Conservation (phyloP, 805 yeast species). For the Candida maris region DNA sequence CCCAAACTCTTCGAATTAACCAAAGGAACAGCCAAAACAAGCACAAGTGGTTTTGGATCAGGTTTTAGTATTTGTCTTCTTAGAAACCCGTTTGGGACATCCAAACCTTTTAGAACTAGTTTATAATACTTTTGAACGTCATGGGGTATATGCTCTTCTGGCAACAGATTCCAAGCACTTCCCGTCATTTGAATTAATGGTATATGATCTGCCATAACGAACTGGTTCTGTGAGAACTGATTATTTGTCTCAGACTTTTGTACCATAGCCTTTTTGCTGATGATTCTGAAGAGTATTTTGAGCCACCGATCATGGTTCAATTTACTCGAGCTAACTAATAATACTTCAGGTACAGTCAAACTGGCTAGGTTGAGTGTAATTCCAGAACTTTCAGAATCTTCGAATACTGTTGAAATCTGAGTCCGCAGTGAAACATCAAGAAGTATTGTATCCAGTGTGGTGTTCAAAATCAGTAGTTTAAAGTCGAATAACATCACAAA, state of each 20-base stretch:
- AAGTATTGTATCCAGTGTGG: conserved; percentile 16
- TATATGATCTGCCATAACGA: conserved; percentile 15
- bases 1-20: conserved; percentile 18
- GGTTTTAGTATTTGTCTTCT: conserved; percentile 40
- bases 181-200: conserved; percentile 47
- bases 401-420: conserved; percentile 26
- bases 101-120: conserved; percentile 35
- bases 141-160: conserved; percentile 34
- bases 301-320: conserved; percentile 28
- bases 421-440: conserved; percentile 15
- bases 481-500: conserved; percentile 26
- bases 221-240: conserved; percentile 4
- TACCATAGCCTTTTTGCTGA: conserved; percentile 8
- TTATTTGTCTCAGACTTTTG: conserved; percentile 4
- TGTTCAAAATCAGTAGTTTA: conserved; percentile 17
- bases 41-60: conserved; percentile 25
- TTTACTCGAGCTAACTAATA: conserved; percentile 17
- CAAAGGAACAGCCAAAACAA: conserved; percentile 27
- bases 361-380: conserved; percentile 25
- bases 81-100: conserved; percentile 38
- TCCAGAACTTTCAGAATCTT: conserved; percentile 6
- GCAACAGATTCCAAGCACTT: conserved; percentile 45
- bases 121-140: conserved; percentile 38
- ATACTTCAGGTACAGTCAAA: conserved; percentile 23
- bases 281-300: conserved; percentile 21